phyloP scores from a whole-genome alignment of 1,284 basidiomycete species.

The Fistulinella staudtii region DNA sequence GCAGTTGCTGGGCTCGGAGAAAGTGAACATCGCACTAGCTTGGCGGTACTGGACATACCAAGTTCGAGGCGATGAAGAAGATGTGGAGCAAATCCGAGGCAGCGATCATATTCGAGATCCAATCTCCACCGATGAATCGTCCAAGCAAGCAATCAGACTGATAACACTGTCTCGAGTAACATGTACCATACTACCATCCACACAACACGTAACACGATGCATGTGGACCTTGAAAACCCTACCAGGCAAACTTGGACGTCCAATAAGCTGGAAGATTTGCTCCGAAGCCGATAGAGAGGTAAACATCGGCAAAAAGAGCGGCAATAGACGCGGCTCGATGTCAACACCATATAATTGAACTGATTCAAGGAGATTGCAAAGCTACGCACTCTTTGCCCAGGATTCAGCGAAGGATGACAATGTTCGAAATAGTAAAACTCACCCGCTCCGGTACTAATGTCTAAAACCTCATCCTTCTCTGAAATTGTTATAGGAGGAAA shows the following conservation, averaged over 20 bases:
- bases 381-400: slow-evolving; percentile 17
- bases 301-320: slow-evolving; percentile 13
- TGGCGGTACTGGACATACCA: slow-evolving; percentile 31
- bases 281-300: slow-evolving; percentile 18
- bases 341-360: slow-evolving; percentile 24
- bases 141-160: too few relatives aligned
- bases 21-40: slow-evolving; percentile 43
- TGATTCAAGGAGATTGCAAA: slow-evolving; percentile 18
- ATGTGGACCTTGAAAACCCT: too few relatives aligned
- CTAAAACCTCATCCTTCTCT: slow-evolving; percentile 21
- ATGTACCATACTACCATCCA: too few relatives aligned
- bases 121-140: too few relatives aligned
- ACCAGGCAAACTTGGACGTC: slow-evolving; percentile 26
- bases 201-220: too few relatives aligned
- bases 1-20: too few relatives aligned
- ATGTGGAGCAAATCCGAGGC: too few relatives aligned
- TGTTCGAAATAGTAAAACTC: background rate
- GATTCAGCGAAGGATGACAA: background rate
- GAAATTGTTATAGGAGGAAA: slow-evolving; percentile 15
- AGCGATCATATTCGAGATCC: too few relatives aligned
- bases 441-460: slow-evolving; percentile 25
- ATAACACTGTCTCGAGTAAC: too few relatives aligned
- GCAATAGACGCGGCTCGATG: slow-evolving; percentile 19
- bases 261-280: slow-evolving; percentile 20
- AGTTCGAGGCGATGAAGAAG: slow-evolving; percentile 12